Conservation (phyloP, 2,329 filamentous ascomycete species). For the Cercospora nicotianae region DNA sequence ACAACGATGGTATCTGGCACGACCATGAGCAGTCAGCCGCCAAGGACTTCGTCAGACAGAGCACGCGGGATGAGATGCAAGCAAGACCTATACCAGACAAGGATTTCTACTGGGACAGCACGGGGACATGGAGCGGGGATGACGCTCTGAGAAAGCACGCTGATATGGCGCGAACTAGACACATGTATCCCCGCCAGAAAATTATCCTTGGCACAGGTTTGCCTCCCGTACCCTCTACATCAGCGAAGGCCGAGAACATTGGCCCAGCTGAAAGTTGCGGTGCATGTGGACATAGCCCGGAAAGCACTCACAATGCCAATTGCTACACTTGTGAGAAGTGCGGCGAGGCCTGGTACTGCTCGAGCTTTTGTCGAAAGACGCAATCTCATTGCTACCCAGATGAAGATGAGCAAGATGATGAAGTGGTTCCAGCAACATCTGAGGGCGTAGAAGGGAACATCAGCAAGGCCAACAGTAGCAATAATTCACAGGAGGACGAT, state of each 20-base stretch:
- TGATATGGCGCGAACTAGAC: neutral
- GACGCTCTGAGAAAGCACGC: constrained; percentile 6
- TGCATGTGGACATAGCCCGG: neutral
- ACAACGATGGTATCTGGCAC: constrained; percentile 6
- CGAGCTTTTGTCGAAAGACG: neutral
- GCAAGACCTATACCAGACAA: neutral
- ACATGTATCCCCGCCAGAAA: neutral
- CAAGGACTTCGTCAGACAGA: neutral
- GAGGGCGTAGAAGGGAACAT: neutral
- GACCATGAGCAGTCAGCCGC: neutral
- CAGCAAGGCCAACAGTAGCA: neutral
- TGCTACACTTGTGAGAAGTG: neutral
- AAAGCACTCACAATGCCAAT: neutral
- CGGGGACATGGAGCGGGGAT: constrained; percentile 6
- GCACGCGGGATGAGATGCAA: neutral
- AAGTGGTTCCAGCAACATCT: neutral
- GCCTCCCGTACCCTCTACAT: neutral
- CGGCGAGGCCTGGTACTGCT: neutral
- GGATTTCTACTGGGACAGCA: constrained; percentile 9
- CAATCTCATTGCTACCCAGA: constrained; percentile 5
- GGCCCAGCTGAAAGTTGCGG: neutral
- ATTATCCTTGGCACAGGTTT: neutral
- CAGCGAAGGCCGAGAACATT: neutral
- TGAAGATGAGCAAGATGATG: neutral
- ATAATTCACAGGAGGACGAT: neutral